Evolutionary conservation across 345 rosid species (phyloP), one percentile per base, ranked within the genome.

Genomic region (Eucalyptus camaldulensis): DNA sequence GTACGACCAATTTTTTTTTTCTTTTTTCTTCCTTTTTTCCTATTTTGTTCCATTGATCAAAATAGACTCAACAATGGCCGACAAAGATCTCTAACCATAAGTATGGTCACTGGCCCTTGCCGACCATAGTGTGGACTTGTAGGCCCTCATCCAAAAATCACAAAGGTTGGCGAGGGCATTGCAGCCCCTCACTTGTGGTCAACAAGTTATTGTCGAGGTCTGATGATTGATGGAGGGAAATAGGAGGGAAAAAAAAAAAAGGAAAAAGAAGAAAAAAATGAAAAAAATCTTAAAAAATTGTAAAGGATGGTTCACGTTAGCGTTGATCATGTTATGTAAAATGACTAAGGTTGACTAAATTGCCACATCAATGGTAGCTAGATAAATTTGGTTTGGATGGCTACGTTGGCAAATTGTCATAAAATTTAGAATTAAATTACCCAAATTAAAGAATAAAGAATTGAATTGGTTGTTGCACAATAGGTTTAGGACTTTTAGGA

Each of bases 21-120:
- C 1, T 2, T 1, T 29, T 65, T n/a, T 14, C 5, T 65, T n/a
- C 10, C 3, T n/a, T 14, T n/a, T n/a, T 65, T 65, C 10, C 10
- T 65, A 15, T 65, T 65, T 65, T 16, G 10, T 33, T 65, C 37
- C 37, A 65, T 16, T 8, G 3, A n/a, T 65, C 0, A 0, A 10
- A 65, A 3, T 2, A 8, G 0, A 21, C 21, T 65, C 2, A 3
- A 33, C 11, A n/a, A 65, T n/a, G 10, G 37, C 21, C 1, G 1
- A 4, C 6, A 15, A 15, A 65, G 10, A 33, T 65, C 10, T 15
- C 19, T 7, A 8, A 65, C 37, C 37, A 65, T 16, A 65, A n/a
- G 40, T 14, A 16, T 1, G 10, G 76, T n/a, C 21, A 65, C 8
- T 0, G 11, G 40, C 37, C 37, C 21, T 65, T n/a, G 40, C 3